These are phyloP conservation scores for Aspergillus eucalypticola DNA, from an alignment of 2,329 filamentous ascomycete genomes.

Conservation along the genomic window DNA sequence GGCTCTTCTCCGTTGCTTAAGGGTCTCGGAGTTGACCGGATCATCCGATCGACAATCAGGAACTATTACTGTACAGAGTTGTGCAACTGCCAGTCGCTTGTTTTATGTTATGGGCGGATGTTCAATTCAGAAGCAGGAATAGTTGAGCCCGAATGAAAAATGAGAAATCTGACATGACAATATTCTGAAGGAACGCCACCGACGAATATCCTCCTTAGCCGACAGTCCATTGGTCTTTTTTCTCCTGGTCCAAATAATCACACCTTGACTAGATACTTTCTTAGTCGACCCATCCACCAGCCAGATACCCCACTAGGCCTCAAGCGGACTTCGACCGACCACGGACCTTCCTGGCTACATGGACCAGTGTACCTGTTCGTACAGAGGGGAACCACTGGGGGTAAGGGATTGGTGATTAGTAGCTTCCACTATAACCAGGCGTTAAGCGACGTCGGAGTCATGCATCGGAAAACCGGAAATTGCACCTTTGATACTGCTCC, in stretches of 20 bases:
- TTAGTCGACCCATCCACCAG: background rate
- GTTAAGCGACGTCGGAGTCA: background rate
- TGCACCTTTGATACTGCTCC: background rate
- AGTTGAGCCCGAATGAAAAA: too few species aligned
- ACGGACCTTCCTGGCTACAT: background rate
- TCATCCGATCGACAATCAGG: slow-evolving; percentile 15
- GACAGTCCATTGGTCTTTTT: background rate
- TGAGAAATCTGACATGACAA: too few species aligned
- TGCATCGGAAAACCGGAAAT: background rate
- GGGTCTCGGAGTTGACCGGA: slow-evolving; percentile 9
- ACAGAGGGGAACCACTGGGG: background rate
- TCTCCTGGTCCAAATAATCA: background rate
- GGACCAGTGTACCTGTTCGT: background rate
- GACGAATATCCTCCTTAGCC: background rate
- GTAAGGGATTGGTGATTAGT: too few species aligned
- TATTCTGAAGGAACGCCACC: too few species aligned
- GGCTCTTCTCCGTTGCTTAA: background rate
- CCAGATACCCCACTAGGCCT: background rate
- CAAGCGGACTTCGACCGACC: background rate
- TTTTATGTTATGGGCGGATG: too few species aligned
- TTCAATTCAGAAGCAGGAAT: too few species aligned
- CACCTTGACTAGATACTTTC: background rate
- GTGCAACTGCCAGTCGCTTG: too few species aligned
- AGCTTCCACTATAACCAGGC: background rate
- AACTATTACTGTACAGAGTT: background rate